Base-by-base conservation (phyloP, 78 protist species). In the Monocercomonoides exilis region DNA sequence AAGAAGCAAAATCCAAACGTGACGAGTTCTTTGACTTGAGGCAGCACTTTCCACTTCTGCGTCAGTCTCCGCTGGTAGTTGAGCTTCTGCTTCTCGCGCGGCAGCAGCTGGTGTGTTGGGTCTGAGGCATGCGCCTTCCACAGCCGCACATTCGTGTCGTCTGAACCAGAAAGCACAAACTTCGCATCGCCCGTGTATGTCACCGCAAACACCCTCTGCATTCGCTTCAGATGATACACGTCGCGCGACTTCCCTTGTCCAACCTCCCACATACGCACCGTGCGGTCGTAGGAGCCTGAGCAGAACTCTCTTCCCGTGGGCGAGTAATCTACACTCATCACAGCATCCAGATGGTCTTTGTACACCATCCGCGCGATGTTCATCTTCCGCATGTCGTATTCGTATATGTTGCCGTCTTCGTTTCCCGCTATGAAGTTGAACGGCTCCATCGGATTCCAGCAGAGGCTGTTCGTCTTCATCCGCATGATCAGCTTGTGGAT, bases 311-410 rank as follows among this genome's bases (percentile, higher is more conserved):
- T 1, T 41, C 91, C 91, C 32, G 91, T 89, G 81, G 91, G 91
- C 77, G 70, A 87, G 3, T 5, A 89, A 35, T 80, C 84, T 5
- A 87, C 85, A 11, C 64, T 77, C 91, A 87, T 77, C 43, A 89
- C 91, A 6, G 91, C 46, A 44, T 33, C 43, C 2, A 3, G 4
- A 42, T 89, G 91, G 46, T 36, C 91, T 41, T 44, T 64, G 85
- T 87, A 84, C 6, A 89, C 85, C 21, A 45, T 3, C 3, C 46
- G 43, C 1, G 91, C 90, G 1, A 41, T 3, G 41, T 3, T 4
- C 29, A 89, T 33, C 2, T 85, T 87, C n/a, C 91, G 81, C 90
- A 89, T 86, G 84, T 89, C 91, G 64, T 85, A 89, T n/a, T 79
- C 5, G 64, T 89, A 89, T 21, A 77, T 77, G 81, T 89, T 89